These are phyloP conservation scores for Huntiella abstrusa DNA, from an alignment of 2,329 filamentous ascomycete genomes.

Conservation along the genomic window DNA sequence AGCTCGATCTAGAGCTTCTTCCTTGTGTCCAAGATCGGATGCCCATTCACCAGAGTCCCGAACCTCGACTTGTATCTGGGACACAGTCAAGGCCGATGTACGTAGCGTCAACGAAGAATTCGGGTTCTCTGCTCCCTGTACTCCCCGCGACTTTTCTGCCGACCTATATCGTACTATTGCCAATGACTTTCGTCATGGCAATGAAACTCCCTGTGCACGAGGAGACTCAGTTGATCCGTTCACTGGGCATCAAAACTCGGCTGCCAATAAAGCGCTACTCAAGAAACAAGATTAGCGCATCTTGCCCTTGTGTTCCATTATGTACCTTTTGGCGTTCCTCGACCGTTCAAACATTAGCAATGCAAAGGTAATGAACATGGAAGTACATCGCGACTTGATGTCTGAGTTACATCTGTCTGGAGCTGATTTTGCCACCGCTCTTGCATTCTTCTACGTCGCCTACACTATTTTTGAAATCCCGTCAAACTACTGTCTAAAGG, in stretches of 20 bases:
- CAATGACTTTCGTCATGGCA: too few relatives aligned
- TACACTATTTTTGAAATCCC: constrained; percentile 45
- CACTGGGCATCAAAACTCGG: background rate
- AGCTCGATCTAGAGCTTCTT: too few relatives aligned
- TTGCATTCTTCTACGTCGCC: constrained; percentile 43
- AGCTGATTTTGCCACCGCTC: constrained; percentile 38
- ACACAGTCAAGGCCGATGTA: too few relatives aligned
- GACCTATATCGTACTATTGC: too few relatives aligned
- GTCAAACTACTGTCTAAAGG: constrained; percentile 49
- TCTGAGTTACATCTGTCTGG: constrained; percentile 41
- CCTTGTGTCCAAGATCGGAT: too few relatives aligned
- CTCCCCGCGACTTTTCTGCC: too few relatives aligned
- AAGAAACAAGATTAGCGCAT: constrained; percentile 45
- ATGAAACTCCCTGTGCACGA: too few relatives aligned
- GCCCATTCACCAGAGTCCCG: too few relatives aligned
- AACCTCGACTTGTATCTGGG: too few relatives aligned
- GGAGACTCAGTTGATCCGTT: background rate
- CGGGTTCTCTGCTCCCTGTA: too few relatives aligned
- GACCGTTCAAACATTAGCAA: constrained; percentile 53
- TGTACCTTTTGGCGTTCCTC: constrained; percentile 50
- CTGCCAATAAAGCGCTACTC: constrained; percentile 23
- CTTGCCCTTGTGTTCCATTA: constrained; percentile 40
- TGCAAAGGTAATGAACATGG: constrained; percentile 45
- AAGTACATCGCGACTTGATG: constrained; percentile 41
- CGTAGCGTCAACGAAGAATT: too few relatives aligned